These are phyloP conservation scores for Penicillium atrosanguineum DNA, from an alignment of 495 filamentous ascomycete genomes.

Conservation along the genomic window DNA sequence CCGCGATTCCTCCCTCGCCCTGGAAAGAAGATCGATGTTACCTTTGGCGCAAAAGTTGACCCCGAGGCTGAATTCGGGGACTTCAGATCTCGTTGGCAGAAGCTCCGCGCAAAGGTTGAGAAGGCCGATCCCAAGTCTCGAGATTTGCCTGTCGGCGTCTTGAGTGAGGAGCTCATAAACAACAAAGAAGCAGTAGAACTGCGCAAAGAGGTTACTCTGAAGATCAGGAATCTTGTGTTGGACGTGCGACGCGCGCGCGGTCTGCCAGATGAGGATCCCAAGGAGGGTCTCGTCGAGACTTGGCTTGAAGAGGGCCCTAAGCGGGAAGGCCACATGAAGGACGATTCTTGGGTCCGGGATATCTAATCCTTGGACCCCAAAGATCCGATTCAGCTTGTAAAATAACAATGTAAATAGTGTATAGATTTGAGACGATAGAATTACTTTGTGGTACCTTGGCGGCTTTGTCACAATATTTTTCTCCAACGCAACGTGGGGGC, in stretches of 20 bases:
- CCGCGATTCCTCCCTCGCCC: constrained; percentile 81
- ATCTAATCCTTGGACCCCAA: constrained; percentile 56
- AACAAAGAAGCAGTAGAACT: constrained; percentile 71
- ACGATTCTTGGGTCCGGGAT: constrained; percentile 65
- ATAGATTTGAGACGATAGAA: constrained; percentile 15
- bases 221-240: constrained; percentile 74
- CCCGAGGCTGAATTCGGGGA: constrained; percentile 57
- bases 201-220: constrained; percentile 75
- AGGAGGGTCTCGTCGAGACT: constrained; percentile 61
- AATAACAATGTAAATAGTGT: constrained; percentile 21
- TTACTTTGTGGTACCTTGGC: not conserved
- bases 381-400: constrained; percentile 41
- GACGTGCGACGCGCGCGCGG: constrained; percentile 69
- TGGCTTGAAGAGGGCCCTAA: constrained; percentile 55
- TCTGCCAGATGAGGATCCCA: constrained; percentile 75
- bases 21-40: constrained; percentile 67
- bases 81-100: constrained; percentile 64
- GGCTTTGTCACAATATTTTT: not conserved
- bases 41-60: constrained; percentile 60
- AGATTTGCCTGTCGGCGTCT: constrained; percentile 53
- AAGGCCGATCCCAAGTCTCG: constrained; percentile 28
- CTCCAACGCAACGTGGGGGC: constrained; percentile 9
- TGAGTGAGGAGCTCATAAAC: constrained; percentile 67
- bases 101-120: constrained; percentile 51
- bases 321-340: constrained; percentile 58